Conservation (phyloP, 2,329 filamentous ascomycete species). For the Rhinocladiella similis region DNA sequence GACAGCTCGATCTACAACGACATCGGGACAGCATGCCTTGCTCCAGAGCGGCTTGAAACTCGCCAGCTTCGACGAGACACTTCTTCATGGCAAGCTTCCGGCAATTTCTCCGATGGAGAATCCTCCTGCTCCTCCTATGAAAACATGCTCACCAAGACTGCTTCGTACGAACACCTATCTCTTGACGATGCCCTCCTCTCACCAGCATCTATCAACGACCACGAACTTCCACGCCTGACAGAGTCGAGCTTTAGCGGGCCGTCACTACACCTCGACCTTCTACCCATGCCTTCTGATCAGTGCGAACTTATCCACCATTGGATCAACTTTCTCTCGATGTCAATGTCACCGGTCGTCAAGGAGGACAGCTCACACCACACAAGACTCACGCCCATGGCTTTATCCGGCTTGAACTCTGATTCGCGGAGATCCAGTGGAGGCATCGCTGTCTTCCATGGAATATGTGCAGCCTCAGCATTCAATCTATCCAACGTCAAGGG, state of each 20-base stretch:
- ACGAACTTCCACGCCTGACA: too few relatives aligned
- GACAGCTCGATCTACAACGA: too few relatives aligned
- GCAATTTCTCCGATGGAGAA: too few relatives aligned
- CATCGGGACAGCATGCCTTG: too few relatives aligned
- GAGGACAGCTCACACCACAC: not conserved
- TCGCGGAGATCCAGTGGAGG: not conserved
- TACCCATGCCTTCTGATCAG: not conserved
- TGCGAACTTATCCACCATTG: not conserved
- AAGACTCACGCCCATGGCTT: not conserved
- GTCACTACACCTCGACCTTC: not conserved
- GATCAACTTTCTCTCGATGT: not conserved
- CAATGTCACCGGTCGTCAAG: not conserved
- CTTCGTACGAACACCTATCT: too few relatives aligned
- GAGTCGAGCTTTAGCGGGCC: not conserved
- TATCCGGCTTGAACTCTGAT: not conserved
- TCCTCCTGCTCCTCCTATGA: too few relatives aligned
- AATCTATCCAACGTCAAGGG: not conserved
- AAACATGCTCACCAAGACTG: too few relatives aligned
- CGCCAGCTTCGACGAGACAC: too few relatives aligned
- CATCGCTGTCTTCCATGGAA: not conserved
- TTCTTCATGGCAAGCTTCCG: too few relatives aligned
- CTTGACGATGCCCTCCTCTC: too few relatives aligned
- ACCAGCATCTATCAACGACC: too few relatives aligned
- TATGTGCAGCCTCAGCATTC: not conserved
- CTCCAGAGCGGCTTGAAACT: too few relatives aligned